Percentiles rank a stretch among this genome's conserved stretches.
phyloP scores from a whole-genome alignment of 108 stramenopile species.

The Stephanodiscus triporus region DNA sequence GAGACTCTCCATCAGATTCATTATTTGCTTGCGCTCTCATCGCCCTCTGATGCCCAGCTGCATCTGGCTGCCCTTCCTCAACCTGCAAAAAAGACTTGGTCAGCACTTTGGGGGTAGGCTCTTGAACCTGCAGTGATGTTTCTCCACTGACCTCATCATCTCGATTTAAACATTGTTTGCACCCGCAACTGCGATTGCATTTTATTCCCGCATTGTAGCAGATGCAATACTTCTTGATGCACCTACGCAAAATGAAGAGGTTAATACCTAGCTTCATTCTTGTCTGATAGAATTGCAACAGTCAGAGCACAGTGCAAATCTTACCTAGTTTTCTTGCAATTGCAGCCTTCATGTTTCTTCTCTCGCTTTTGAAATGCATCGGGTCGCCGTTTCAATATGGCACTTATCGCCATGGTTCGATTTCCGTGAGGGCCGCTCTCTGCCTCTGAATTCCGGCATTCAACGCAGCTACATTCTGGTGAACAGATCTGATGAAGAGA shows the following conservation, averaged over 20 bases:
- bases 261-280: too few relatives aligned
- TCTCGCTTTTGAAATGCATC: constrained; percentile 60
- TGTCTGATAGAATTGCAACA: too few relatives aligned
- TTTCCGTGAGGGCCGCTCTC: constrained; percentile 36
- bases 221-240: constrained; percentile 74
- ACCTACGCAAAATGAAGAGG: constrained; percentile 26
- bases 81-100: not conserved
- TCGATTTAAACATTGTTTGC: too few relatives aligned
- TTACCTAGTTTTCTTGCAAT: constrained; percentile 63
- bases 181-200: constrained; percentile 19
- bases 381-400: constrained; percentile 49
- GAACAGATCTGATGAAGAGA: constrained; percentile 33
- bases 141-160: not conserved
- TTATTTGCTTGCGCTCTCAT: not conserved
- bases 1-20: not conserved
- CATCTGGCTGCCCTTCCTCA: not conserved
- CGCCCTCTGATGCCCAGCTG: not conserved
- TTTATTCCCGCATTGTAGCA: constrained; percentile 47
- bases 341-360: constrained; percentile 54
- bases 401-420: constrained; percentile 54
- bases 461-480: constrained; percentile 50
- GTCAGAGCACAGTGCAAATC: too few relatives aligned
- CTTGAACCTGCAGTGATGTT: not conserved
- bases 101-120: not conserved
- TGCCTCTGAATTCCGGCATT: constrained; percentile 54